Evolutionary conservation across 2,329 filamentous ascomycete species (phyloP).

Genomic region (Xylariales sp.): DNA sequence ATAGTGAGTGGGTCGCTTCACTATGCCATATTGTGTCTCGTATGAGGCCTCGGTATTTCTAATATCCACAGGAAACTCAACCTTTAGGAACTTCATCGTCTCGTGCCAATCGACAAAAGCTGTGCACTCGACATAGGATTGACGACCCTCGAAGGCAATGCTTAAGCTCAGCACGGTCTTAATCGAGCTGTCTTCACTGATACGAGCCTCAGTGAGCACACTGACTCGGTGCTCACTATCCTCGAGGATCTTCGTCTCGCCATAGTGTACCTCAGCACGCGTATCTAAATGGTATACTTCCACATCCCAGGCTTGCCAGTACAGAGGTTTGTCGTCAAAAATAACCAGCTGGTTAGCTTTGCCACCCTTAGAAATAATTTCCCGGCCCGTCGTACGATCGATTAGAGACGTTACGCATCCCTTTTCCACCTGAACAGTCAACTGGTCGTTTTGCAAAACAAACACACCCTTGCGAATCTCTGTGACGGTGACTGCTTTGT

Average conservation of each 20-base stretch:
- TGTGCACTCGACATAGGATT: conserved; percentile 79
- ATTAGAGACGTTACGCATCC: conserved; percentile 88
- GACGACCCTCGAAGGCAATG: conserved; percentile 72
- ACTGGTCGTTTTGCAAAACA: conserved; percentile 81
- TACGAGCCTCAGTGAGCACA: conserved; percentile 84
- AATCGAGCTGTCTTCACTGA: conserved; percentile 87
- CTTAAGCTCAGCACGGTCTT: conserved; percentile 86
- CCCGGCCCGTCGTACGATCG: conserved; percentile 77
- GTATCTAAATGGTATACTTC: conserved; percentile 96
- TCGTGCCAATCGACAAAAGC: conserved; percentile 97
- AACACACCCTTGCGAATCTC: conserved; percentile 72
- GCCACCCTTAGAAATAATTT: conserved; percentile 77
- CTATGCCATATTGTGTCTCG: conserved; percentile 92
- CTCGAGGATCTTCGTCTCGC: conserved; percentile 77
- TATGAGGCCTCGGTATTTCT: conserved; percentile 93
- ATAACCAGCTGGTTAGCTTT: conserved; percentile 93
- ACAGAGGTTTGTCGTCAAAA: conserved; percentile 96
- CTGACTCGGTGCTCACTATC: conserved; percentile 80
- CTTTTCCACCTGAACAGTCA: conserved; percentile 76
- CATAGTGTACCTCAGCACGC: conserved; percentile 77
- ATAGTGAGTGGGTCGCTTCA: conserved; percentile 93
- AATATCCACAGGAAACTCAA: conserved; percentile 95
- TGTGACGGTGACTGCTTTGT: conserved; percentile 63
- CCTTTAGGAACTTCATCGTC: conserved; percentile 97
- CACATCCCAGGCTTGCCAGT: conserved; percentile 98